Base-by-base conservation (phyloP, 768 basidiomycete species). In the Kwoniella sp. region DNA sequence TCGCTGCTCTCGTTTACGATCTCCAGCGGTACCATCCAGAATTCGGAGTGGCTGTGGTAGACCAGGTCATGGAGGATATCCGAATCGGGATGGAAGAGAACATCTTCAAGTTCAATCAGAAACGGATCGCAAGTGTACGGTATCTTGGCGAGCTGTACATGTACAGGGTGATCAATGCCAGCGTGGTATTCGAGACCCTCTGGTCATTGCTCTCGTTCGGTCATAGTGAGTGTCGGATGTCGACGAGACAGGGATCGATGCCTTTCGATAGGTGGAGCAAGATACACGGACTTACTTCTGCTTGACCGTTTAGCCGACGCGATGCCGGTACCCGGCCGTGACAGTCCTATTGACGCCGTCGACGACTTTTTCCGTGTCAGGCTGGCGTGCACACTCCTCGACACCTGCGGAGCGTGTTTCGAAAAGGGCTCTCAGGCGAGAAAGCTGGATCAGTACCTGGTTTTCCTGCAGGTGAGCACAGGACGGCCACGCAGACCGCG, bases 111-210 rank as follows among this genome's bases (percentile, higher is more conserved):
- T 84, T 86, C 58, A 98, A 98, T 71, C 95, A 99, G 77, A 82
- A 88, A 58, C 80, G 95, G 46, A 79, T 98, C 50, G 87, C 95
- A 0, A 85, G 88, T 0, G 81, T 95, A 67, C 96, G 93, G 74
- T 96, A 91, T 72, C 81, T 99, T 1, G 95, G 93, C 36, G 95
- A 99, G 75, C 78, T 99, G 36, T 99, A 98, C 75, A 98, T 93
- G 72, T 98, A 95, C 72, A 83, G 95, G 20, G 78, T 96, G 17
- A 76, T 98, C 63, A 86, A 86, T 63, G 93, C 91, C 5, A 78
- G 84, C 12, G 83, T 98, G 64, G 80, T 98, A 38, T 95, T 98
- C 57, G 93, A 98, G 70, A 87, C 84, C 0, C 75, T 99, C 2
- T 99, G 95, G 95, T 86, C 86, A 5, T 73, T 99, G 33, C 84